These are phyloP conservation scores for Clitopilus hobsonii DNA, from an alignment of 768 basidiomycete species.

Conservation along the genomic window DNA sequence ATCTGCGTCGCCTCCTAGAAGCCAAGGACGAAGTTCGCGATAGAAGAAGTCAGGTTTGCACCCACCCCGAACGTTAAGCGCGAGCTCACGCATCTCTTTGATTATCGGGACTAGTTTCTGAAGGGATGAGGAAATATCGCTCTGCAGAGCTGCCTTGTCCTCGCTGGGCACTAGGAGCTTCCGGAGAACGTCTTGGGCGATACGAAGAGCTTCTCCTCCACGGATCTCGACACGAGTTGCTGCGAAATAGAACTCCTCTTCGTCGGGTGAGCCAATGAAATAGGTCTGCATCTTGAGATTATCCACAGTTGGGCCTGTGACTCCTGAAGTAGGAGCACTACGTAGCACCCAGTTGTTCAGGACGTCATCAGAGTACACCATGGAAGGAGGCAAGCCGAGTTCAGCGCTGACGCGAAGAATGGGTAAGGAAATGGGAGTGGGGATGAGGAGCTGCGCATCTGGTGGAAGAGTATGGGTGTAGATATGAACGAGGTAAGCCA, in stretches of 20 bases:
- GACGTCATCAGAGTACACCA: slow-evolving; percentile 90
- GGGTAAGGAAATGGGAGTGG: slow-evolving; percentile 67
- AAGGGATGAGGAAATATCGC: slow-evolving; percentile 64
- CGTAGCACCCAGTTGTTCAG: slow-evolving; percentile 75
- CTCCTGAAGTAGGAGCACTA: slow-evolving; percentile 19
- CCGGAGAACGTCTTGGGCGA: slow-evolving; percentile 70
- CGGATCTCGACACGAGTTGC: slow-evolving; percentile 86
- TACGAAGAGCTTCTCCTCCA: slow-evolving; percentile 60
- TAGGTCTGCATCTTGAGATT: slow-evolving; percentile 61
- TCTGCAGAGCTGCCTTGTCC: slow-evolving; percentile 56
- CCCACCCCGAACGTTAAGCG: slow-evolving; percentile 60
- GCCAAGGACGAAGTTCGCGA: slow-evolving; percentile 73
- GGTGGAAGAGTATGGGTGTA: slow-evolving; percentile 66
- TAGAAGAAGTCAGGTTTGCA: slow-evolving; percentile 76
- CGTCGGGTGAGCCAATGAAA: slow-evolving; percentile 78
- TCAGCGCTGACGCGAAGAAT: slow-evolving; percentile 63
- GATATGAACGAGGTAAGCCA: slow-evolving; percentile 71
- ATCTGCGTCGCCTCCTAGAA: slow-evolving; percentile 63
- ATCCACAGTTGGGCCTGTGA: slow-evolving; percentile 37
- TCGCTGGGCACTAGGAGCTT: slow-evolving; percentile 82
- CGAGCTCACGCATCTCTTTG: slow-evolving; percentile 51
- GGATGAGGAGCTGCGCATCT: slow-evolving; percentile 52
- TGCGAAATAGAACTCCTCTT: slow-evolving; percentile 83
- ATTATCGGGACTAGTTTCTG: slow-evolving; percentile 57
- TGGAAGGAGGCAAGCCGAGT: slow-evolving; percentile 79